Evolutionary conservation across 306 rosid species (phyloP).

Genomic region (Leucaena leucocephala): DNA sequence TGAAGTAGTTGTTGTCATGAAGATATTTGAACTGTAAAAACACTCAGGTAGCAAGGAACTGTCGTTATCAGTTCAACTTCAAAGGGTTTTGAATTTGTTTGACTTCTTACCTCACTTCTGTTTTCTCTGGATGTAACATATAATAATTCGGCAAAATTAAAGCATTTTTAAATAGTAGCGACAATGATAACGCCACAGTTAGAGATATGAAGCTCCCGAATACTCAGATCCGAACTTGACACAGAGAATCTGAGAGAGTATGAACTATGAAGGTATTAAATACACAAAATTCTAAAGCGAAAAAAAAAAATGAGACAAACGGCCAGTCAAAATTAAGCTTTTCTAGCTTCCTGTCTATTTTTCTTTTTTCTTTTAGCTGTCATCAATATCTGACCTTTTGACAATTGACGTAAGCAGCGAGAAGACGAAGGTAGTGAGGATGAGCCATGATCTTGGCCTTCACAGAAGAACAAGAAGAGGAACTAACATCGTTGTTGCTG

Average conservation of each 20-base stretch:
- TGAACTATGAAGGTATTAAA: slow-evolving; percentile 2
- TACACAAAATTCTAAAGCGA: background rate
- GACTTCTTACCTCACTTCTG: background rate
- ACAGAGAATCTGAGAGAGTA: slow-evolving; percentile 5
- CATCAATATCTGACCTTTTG: slow-evolving; percentile 65
- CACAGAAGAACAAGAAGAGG: slow-evolving; percentile 50
- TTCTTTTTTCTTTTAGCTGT: background rate
- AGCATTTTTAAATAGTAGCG: background rate
- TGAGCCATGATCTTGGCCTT: slow-evolving; percentile 96
- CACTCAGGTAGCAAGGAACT: background rate
- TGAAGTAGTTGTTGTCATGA: slow-evolving; percentile 9
- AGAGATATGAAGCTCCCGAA: background rate
- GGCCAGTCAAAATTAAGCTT: slow-evolving; percentile 23
- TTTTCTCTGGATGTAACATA: slow-evolving; percentile 21
- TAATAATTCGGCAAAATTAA: background rate
- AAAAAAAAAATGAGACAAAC: background rate
- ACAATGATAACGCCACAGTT: slow-evolving; percentile 10
- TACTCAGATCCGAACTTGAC: slow-evolving; percentile 49
- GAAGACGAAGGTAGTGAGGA: slow-evolving; percentile 95
- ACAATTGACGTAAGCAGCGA: slow-evolving; percentile 85
- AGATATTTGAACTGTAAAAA: background rate
- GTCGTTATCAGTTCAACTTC: slow-evolving; percentile 35
- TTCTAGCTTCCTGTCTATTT: background rate
- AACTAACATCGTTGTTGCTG: slow-evolving; percentile 42
- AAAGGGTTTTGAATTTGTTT: slow-evolving; percentile 40